Evolutionary conservation across 1,139 yeast genomes (phyloP), one percentile per base, ranked within the genome.

Genomic region (Nematodospora anomalae): DNA sequence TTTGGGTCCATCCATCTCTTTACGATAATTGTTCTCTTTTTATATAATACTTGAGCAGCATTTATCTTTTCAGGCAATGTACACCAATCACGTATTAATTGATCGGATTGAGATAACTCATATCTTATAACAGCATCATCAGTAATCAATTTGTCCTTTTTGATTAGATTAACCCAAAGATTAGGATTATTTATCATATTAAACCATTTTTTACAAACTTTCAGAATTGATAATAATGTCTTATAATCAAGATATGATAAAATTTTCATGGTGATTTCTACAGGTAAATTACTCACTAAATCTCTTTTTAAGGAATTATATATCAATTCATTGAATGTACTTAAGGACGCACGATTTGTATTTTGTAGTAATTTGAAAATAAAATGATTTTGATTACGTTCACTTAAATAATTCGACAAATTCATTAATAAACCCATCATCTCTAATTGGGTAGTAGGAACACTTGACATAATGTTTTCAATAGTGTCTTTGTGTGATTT

Each of bases 1-100:
- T 62, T 63, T 1, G 94, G 86, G 49, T 83, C 76, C 78, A 82
- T 83, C 98, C 98, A 92, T 55, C 94, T 76, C 36, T 73, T 67
- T 39, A 80, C 71, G 27, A 87, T 78, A n/a, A 78, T 66, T 33
- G 70, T 65, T 40, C 92, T 75, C 48, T 86, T 76, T 40, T 83
- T 77, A 62, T 82, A 85, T 33, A 84, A 64, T 4, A 80, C 62
- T 53, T 80, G 82, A 39, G 75, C 74, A 10, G 57, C 37, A 40
- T 66, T 67, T 14, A 60, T 42, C 6, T 45, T 35, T 20, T 41
- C 37, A 6, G 53, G 48, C 23, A 42, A 26, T 14, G 46, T 37
- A 6, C 57, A 57, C 63, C 75, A 71, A 35, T 68, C 72, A 16
- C 50, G 44, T 11, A 64, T 46, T 22, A 70, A 50, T 32, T 51